Base-by-base conservation (phyloP, 345 rosid genomes). In the Carallia pectinifolia region DNA sequence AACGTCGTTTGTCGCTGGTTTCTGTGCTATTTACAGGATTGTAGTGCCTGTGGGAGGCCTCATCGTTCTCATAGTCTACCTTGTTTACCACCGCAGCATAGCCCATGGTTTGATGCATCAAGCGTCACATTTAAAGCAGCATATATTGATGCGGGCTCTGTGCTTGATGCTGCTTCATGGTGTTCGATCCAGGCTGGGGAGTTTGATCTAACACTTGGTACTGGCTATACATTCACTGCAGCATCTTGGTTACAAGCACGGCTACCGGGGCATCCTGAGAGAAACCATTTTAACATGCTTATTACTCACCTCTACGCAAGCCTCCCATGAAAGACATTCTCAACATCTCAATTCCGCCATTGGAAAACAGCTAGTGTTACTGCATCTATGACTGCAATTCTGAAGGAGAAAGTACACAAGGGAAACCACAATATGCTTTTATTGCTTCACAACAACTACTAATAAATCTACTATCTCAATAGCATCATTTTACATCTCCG, bases 21-120 rank as follows among this genome's bases (percentile, higher is more conserved):
- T 86, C 71, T 87, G 97, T 50, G 85, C 88, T 33, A 75, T 90
- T 23, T 83, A 86, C 68, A 74, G 83, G 76, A 40, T 87, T 30
- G 58, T 87, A 68, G 71, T 91, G 54, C 81, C 88, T 53, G 58
- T 90, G 0, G 78, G 87, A 33, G 97, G 97, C 64, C 72, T 87
- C 58, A 66, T 82, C 9, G 85, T 89, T 59, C 96, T 92, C 76
- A 63, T 85, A n/a, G 81, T 92, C 23, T 89, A 95, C 75, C 92
- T 95, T n/a, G 70, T 84, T 40, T 90, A 83, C 73, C 91, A 96
- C 61, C 99, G 97, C 99, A 96, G 7, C 81, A 73, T 19, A 80
- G 76, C 69, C 99, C 97, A 0, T 76, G 74, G 61, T 89, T 92
- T 18, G 87, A 90, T 58, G 77, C 88, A 71, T 10, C 89, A 10